Evolutionary conservation across 352 stramenopile species (phyloP).

Genomic region (Aphanomyces stellatus): DNA sequence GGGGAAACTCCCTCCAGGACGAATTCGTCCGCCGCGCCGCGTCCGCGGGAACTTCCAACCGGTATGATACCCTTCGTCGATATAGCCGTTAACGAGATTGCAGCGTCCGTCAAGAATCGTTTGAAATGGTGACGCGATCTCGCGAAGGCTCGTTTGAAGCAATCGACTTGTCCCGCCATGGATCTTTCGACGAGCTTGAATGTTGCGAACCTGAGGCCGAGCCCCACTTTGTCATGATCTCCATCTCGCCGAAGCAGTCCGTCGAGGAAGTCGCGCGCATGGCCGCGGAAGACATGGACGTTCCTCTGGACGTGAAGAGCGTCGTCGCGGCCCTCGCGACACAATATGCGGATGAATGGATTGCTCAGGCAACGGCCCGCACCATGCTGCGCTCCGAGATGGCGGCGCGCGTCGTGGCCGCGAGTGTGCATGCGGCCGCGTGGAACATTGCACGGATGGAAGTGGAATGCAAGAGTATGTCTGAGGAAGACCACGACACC

Average conservation of each 20-base stretch:
- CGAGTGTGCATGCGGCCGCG: no score
- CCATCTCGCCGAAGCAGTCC: background rate
- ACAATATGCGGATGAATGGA: background rate
- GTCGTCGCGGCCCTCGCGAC: background rate
- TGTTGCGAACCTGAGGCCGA: background rate
- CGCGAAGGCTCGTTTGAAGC: conserved; percentile 13
- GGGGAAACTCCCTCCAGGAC: conserved; percentile 8
- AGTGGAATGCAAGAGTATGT: no score
- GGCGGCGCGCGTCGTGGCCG: background rate
- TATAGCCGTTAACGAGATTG: background rate
- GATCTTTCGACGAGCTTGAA: conserved; percentile 2
- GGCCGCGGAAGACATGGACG: background rate
- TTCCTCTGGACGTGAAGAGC: background rate
- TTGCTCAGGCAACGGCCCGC: background rate
- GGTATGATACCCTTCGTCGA: background rate
- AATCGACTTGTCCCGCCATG: background rate
- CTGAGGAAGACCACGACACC: background rate
- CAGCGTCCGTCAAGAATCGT: background rate
- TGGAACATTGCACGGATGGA: no score
- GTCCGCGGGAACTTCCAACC: background rate
- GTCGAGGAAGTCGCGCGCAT: background rate
- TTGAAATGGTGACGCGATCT: conserved; percentile 3
- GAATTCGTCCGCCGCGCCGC: background rate
- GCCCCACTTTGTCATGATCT: background rate
- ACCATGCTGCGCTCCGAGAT: background rate